phyloP scores from a whole-genome alignment of 768 basidiomycete species.

The Hypsizygus marmoreus region DNA sequence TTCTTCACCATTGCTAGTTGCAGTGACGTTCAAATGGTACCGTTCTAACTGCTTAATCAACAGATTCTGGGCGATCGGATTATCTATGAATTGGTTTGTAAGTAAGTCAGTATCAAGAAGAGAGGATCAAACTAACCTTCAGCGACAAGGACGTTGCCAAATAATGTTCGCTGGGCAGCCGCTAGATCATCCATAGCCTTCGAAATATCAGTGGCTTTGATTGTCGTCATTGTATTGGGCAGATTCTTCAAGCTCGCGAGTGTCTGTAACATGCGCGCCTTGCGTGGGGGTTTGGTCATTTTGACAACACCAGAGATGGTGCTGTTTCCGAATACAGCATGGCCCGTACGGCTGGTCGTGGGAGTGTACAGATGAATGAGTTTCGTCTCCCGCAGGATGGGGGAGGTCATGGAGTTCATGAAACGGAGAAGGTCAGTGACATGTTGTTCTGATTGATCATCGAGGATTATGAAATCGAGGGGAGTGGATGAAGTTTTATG shows the following conservation, averaged over 20 bases:
- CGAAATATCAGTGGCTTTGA: constrained; percentile 36
- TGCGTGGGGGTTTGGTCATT: constrained; percentile 73
- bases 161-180: constrained; percentile 54
- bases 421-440: constrained; percentile 58
- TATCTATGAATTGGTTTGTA: constrained; percentile 44
- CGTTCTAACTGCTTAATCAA: constrained; percentile 68
- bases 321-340: constrained; percentile 50
- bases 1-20: constrained; percentile 69
- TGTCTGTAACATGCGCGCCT: constrained; percentile 57
- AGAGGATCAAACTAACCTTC: constrained; percentile 48
- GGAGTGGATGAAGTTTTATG: constrained; percentile 30
- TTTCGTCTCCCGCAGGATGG: constrained; percentile 54
- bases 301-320: constrained; percentile 58
- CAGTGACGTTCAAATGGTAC: constrained; percentile 57
- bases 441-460: constrained; percentile 62
- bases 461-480: constrained; percentile 68
- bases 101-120: neutral
- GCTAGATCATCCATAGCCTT: constrained; percentile 49
- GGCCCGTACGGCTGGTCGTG: constrained; percentile 58
- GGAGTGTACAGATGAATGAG: constrained; percentile 75
- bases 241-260: constrained; percentile 62
- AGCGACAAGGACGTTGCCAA: constrained; percentile 69
- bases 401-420: constrained; percentile 40
- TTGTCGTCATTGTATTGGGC: constrained; percentile 42
- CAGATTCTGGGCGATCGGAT: constrained; percentile 68